A percentile compares a stretch with the other conserved stretches of the same genome.
phyloP scores from a whole-genome alignment of 495 filamentous ascomycete genomes.

The Articulospora tetracladia region DNA sequence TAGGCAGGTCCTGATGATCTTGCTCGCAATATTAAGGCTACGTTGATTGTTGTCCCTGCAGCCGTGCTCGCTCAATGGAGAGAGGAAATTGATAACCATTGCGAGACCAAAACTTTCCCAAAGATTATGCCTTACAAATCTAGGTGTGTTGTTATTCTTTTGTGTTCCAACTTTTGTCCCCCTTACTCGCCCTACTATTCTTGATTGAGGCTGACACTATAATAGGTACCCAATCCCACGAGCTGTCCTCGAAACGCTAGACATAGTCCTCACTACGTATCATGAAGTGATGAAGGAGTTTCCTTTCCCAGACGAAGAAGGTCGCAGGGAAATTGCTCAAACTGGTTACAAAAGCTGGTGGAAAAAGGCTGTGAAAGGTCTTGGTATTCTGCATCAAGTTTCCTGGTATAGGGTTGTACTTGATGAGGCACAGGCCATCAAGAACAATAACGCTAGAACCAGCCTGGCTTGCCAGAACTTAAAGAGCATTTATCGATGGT shows the following conservation, averaged over 20 bases:
- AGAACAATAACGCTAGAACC: slow-evolving; percentile 46
- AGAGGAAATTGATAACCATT: slow-evolving; percentile 40
- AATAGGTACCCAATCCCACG: neutral
- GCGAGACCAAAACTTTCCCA: slow-evolving; percentile 7
- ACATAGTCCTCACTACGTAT: slow-evolving; percentile 47
- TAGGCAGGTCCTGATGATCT: slow-evolving; percentile 9
- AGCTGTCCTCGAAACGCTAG: slow-evolving; percentile 13
- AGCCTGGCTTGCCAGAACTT: slow-evolving; percentile 52
- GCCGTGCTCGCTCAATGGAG: slow-evolving; percentile 54
- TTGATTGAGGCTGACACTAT: neutral
- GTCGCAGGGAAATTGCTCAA: neutral
- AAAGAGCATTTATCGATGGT: slow-evolving; percentile 52
- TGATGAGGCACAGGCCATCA: slow-evolving; percentile 79
- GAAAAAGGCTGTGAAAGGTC: slow-evolving; percentile 69
- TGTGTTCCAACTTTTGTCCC: neutral
- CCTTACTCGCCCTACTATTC: too few relatives aligned
- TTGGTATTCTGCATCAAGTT: slow-evolving; percentile 53
- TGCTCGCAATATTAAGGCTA: slow-evolving; percentile 17
- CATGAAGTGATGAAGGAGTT: slow-evolving; percentile 38
- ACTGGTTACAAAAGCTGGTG: slow-evolving; percentile 15
- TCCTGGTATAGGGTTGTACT: slow-evolving; percentile 95
- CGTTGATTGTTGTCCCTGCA: slow-evolving; percentile 48
- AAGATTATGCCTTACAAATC: slow-evolving; percentile 28
- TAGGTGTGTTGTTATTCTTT: neutral
- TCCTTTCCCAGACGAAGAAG: slow-evolving; percentile 16